Evolutionary conservation across 345 rosid genomes (phyloP).

Genomic region (Pistacia integerrima): DNA sequence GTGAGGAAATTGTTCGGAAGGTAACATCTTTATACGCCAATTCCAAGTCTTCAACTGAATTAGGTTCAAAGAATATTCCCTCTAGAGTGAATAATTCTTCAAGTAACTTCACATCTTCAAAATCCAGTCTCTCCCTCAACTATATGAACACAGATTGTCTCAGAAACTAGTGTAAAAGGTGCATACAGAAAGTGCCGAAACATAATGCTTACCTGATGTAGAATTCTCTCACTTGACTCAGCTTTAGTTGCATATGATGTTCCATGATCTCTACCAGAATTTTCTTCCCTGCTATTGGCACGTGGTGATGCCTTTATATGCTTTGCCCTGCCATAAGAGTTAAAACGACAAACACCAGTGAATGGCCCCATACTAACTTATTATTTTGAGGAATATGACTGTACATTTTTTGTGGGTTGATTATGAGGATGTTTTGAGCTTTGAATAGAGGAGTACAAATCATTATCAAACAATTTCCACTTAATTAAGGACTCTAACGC

Average conservation of each 20-base stretch:
- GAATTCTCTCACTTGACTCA: conserved; percentile 49
- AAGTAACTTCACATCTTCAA: conserved; percentile 62
- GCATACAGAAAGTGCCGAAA: neutral
- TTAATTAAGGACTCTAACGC: neutral
- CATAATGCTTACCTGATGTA: conserved; percentile 50
- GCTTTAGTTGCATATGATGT: conserved; percentile 37
- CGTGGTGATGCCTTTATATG: conserved; percentile 72
- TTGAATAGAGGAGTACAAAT: neutral
- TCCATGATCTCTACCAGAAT: conserved; percentile 35
- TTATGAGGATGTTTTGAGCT: neutral
- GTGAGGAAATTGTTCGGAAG: conserved; percentile 41
- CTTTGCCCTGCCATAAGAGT: conserved; percentile 62
- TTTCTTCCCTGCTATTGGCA: conserved; percentile 42
- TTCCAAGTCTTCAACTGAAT: conserved; percentile 50
- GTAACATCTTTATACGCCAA: conserved; percentile 43
- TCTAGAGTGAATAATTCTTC: conserved; percentile 64
- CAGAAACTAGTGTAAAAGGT: conserved; percentile 16
- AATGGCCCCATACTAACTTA: neutral
- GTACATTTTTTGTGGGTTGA: too few species aligned
- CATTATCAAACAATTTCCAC: neutral
- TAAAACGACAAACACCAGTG: neutral
- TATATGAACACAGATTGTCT: conserved; percentile 23
- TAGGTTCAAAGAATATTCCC: conserved; percentile 46
- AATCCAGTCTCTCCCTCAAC: conserved; percentile 64
- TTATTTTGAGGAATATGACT: neutral